A percentile compares a stretch with the other conserved stretches of the same genome.
Conservation (phyloP, 192 early-diverging fungal genomes). For the Gonapodya prolifera region DNA sequence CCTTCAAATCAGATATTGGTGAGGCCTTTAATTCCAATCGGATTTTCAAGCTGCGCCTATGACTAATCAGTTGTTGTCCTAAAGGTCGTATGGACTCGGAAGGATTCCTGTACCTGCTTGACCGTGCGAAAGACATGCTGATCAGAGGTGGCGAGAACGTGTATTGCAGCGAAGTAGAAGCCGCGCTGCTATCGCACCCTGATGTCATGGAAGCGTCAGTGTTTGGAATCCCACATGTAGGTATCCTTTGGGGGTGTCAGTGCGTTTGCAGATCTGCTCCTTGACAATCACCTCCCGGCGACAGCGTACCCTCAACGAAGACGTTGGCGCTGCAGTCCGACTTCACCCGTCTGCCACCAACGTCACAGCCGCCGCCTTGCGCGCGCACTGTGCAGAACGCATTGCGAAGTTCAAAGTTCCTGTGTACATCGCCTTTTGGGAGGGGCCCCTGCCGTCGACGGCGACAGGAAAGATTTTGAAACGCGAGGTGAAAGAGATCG, state of each 20-base stretch:
- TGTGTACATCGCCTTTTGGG: neutral
- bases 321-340: neutral
- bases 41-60: no score
- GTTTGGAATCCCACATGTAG: neutral
- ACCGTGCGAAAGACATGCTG: conserved; percentile 14
- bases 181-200: neutral
- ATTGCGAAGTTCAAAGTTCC: conserved; percentile 1
- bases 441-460: neutral
- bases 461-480: neutral
- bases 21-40: no score
- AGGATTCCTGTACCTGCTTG: conserved; percentile 11
- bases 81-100: conserved; percentile 9
- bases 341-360: neutral
- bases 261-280: neutral
- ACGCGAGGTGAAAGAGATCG: neutral
- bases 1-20: no score
- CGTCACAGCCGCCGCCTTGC: neutral
- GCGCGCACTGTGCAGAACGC: neutral
- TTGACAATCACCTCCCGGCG: neutral
- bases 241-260: neutral
- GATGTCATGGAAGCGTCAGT: neutral
- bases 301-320: neutral
- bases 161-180: conserved; percentile 9
- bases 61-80: no score
- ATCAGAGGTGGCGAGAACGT: conserved; percentile 17